Evolutionary conservation across 441 rosid species (phyloP).

Genomic region (Erysimum cheiri): DNA sequence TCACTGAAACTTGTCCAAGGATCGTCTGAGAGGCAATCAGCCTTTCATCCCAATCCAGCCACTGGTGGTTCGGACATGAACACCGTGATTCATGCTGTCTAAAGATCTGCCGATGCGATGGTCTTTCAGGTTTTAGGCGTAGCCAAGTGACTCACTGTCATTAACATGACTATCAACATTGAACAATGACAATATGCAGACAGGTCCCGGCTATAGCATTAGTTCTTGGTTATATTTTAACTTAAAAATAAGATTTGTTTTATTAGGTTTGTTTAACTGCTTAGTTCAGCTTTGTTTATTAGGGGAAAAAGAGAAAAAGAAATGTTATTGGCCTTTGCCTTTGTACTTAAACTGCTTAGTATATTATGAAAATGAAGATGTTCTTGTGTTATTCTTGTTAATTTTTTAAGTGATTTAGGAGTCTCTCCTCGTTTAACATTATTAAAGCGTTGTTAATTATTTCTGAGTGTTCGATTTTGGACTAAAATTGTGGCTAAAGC

Average conservation of each 20-base stretch:
- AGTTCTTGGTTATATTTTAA: conserved; percentile 26
- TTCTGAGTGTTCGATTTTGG: background rate
- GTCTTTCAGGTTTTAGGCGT: conserved; percentile 19
- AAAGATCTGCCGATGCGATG: conserved; percentile 8
- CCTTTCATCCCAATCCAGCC: conserved; percentile 68
- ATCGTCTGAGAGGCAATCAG: conserved; percentile 62
- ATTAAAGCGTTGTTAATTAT: background rate
- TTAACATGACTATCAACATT: conserved; percentile 30
- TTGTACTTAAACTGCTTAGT: too few species aligned
- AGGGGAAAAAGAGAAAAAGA: background rate
- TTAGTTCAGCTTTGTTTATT: conserved; percentile 28
- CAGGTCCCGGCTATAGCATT: conserved; percentile 18
- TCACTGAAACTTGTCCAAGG: conserved; percentile 57
- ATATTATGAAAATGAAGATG: background rate
- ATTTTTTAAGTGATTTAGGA: background rate
- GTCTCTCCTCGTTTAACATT: background rate
- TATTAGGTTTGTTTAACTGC: conserved; percentile 26
- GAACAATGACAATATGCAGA: conserved; percentile 24
- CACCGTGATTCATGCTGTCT: conserved; percentile 63
- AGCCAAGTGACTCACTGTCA: conserved; percentile 30
- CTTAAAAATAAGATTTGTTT: conserved; percentile 32
- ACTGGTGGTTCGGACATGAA: conserved; percentile 50
- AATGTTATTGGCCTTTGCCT: background rate
- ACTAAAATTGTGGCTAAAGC: background rate
- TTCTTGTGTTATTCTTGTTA: background rate